Evolutionary conservation across 805 yeast genomes (phyloP), one percentile per base, ranked within the genome.

Genomic region (Candida ulmi): DNA sequence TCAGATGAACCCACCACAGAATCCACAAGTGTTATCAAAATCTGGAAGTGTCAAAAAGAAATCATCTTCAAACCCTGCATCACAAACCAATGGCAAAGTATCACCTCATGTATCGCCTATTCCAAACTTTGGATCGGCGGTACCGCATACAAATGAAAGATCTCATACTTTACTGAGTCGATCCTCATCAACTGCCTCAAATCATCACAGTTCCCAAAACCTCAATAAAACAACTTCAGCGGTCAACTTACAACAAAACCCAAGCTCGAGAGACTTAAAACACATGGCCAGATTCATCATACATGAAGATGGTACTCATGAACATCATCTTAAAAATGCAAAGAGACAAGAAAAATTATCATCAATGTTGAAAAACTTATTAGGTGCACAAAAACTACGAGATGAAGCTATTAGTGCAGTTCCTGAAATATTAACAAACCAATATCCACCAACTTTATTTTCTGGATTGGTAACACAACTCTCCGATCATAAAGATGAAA

Each of bases 321-420:
- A 76, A 52, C 99, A 91, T 61, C 78, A 78, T 56, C 67, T 91
- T 43, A 72, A 78, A 43, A 80, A 82, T 33, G 80, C 91, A 8
- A 82, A 79, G 57, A 68, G 95, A 50, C 91, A 84, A 58, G 95
- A 84, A 54, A 84, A 83, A 50, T 58, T 84, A 28, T 71, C 80
- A 8, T 78, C 78, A 43, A 82, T 84, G 88, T 68, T 84, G 45
- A 84, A 82, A 53, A 87, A 80, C 56, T 69, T 83, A 50, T 58
- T 83, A n/a, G 88, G 87, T 11, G 85, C 84, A 2, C 81, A 81
- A 45, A 80, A 79, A 52, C 60, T 80, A 23, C 65, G 91, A 43
- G 81, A 74, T 46, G 86, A 75, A 48, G 88, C 91, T 3, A 74
- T 78, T 33, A 72, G 80, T 33, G 90, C 90, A 0, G 83, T 83